These are phyloP conservation scores for Yamadazyma jaroonii DNA, from an alignment of 1,139 yeast genomes.

Conservation along the genomic window DNA sequence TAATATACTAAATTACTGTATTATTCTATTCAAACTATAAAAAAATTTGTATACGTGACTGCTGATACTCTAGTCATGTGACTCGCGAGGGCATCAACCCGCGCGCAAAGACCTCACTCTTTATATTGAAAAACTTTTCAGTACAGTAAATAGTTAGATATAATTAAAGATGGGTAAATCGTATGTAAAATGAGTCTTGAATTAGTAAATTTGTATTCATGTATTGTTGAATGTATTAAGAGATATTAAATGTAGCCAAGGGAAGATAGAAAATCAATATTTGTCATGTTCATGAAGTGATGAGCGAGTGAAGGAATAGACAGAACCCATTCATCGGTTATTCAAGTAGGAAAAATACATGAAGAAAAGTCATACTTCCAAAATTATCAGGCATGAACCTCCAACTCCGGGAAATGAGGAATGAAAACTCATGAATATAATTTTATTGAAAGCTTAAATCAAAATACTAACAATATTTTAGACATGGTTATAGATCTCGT, in stretches of 20 bases:
- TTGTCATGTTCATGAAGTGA: too few relatives aligned
- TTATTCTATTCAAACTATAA: conserved; percentile 2
- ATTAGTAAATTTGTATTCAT: too few relatives aligned
- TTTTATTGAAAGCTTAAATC: not conserved
- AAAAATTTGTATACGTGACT: not conserved
- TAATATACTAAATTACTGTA: conserved; percentile 5
- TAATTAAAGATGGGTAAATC: conserved; percentile 73
- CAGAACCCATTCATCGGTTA: too few relatives aligned
- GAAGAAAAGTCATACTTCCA: too few relatives aligned
- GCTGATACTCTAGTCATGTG: conserved; percentile 1
- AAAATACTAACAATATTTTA: conserved; percentile 20
- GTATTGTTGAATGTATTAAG: too few relatives aligned
- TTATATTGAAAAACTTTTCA: conserved; percentile 15
- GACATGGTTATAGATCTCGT: conserved; percentile 99
- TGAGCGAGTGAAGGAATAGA: too few relatives aligned
- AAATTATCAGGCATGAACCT: too few relatives aligned
- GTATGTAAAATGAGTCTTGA: conserved; percentile 36
- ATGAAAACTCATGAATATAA: not conserved
- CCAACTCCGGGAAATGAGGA: not conserved
- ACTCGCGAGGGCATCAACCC: conserved; percentile 16
- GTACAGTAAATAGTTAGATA: conserved; percentile 8
- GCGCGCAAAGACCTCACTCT: not conserved
- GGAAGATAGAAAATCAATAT: too few relatives aligned
- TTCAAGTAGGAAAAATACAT: too few relatives aligned
- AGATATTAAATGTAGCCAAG: too few relatives aligned